Conservation (phyloP, 768 basidiomycete genomes). For the Hygrocybe punicea region DNA sequence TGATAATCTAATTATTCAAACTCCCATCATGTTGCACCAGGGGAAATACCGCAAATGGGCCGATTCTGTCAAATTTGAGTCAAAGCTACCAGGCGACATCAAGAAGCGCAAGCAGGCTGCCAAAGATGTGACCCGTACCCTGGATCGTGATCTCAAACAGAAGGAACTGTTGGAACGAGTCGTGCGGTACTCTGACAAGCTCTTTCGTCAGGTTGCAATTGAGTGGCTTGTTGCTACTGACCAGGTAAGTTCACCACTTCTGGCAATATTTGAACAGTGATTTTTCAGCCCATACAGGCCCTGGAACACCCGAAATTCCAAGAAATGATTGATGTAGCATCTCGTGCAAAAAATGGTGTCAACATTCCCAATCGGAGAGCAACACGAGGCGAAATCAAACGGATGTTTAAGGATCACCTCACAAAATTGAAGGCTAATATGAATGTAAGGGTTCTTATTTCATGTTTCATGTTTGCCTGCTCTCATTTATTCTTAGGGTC, state of each 20-base stretch:
- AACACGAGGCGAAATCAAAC: conserved; percentile 26
- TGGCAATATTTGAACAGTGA: too few relatives aligned
- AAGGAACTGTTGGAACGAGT: conserved; percentile 12
- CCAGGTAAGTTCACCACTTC: conserved; percentile 25
- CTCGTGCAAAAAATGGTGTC: too few relatives aligned
- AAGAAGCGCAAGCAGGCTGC: conserved; percentile 14
- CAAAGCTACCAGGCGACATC: conserved; percentile 18
- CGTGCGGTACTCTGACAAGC: conserved; percentile 27
- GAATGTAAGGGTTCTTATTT: too few relatives aligned
- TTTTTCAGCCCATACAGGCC: too few relatives aligned
- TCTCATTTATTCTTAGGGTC: too few relatives aligned
- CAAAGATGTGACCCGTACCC: conserved; percentile 4
- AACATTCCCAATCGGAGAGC: conserved; percentile 12
- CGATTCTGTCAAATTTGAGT: too few relatives aligned
- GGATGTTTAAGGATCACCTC: conserved; percentile 19
- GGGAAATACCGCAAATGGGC: too few relatives aligned
- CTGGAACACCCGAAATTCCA: too few relatives aligned
- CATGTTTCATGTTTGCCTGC: too few relatives aligned
- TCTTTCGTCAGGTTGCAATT: conserved; percentile 29
- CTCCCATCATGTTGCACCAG: too few relatives aligned
- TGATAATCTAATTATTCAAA: too few relatives aligned
- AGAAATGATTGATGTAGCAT: too few relatives aligned
- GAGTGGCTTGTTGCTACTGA: conserved; percentile 39
- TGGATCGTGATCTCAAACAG: conserved; percentile 26
- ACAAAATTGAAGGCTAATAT: background rate